Evolutionary conservation across 2,329 filamentous ascomycete species (phyloP).

Genomic region (Paraconiothyrium sp.): DNA sequence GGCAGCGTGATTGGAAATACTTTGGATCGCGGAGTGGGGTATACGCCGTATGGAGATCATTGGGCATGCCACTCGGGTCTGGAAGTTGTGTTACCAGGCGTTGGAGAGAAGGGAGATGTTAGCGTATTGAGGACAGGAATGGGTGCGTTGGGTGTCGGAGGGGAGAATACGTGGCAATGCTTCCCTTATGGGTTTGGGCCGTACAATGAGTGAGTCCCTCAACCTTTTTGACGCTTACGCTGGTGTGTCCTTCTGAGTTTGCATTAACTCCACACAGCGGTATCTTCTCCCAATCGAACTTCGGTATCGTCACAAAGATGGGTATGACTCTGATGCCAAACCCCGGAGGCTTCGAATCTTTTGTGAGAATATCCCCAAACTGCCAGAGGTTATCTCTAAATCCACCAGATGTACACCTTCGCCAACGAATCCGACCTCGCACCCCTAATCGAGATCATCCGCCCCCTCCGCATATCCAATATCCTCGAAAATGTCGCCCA

Average conservation of each 20-base stretch:
- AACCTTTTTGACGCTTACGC: background rate
- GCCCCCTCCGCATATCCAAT: conserved; percentile 49
- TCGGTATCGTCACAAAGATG: conserved; percentile 59
- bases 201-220: conserved; percentile 37
- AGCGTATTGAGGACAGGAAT: conserved; percentile 47
- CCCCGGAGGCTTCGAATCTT: conserved; percentile 30
- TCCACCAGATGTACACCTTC: conserved; percentile 50
- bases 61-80: conserved; percentile 57
- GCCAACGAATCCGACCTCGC: conserved; percentile 60
- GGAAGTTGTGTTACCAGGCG: conserved; percentile 54
- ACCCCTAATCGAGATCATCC: conserved; percentile 60
- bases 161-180: conserved; percentile 38
- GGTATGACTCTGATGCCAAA: conserved; percentile 52
- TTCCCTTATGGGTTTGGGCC: conserved; percentile 52
- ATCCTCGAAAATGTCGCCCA: conserved; percentile 36
- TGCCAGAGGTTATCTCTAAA: background rate
- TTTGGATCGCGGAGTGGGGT: conserved; percentile 47
- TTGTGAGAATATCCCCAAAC: conserved; percentile 13
- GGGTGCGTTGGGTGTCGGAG: conserved; percentile 27
- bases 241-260: no score
- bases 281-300: conserved; percentile 48
- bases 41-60: conserved; percentile 53
- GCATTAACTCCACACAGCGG: conserved; percentile 25
- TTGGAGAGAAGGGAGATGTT: conserved; percentile 40
- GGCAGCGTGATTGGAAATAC: conserved; percentile 49